Evolutionary conservation across 345 rosid species (phyloP), one percentile per base, ranked within the genome.

Genomic region (Carallia brachiata): DNA sequence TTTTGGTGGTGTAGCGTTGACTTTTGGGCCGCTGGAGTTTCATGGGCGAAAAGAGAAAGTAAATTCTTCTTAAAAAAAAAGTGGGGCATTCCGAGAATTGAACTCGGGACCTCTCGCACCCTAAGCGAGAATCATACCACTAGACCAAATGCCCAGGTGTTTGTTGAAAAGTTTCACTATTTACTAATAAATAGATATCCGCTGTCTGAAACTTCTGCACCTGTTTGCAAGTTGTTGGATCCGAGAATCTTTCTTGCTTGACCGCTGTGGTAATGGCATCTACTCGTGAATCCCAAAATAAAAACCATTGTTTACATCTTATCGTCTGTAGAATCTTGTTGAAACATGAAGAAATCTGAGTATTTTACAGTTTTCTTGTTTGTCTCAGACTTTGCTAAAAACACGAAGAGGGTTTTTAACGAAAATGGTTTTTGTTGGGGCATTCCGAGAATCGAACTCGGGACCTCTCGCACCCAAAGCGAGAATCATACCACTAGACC

Each of bases 401-500:
- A 32, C 4, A 23, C 23, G 23, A 23, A 23, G 23, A 23, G 23
- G 23, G 23, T 23, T 23, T 23, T 23, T 23, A 23, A 23, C 23
- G 23, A 23, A 23, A 23, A 23, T 23, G 23, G 23, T 23, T 23
- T 23, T 32, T 32, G 4, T 2, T 3, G 87, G 86, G 91, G 86
- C 85, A 80, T 88, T 88, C 85, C 76, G 85, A 84, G 90, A 89
- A 87, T 80, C 72, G 66, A 82, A 86, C 88, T 89, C 81, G 72
- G 83, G 91, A 90, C 86, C 86, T 86, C 88, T 93, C 82, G 83
- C 92, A 85, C 90, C 93, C 89, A 82, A 86, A 90, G 90, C 86
- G 77, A 90, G 92, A 87, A 89, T 86, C 91, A 85, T 87, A 82
- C 93, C 90, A 89, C 90, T 87, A 84, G 84, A 87, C 92, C 87